These are phyloP conservation scores for Aechmea fasciata DNA, from an alignment of 176 grass and related monocot genomes.

Conservation along the genomic window DNA sequence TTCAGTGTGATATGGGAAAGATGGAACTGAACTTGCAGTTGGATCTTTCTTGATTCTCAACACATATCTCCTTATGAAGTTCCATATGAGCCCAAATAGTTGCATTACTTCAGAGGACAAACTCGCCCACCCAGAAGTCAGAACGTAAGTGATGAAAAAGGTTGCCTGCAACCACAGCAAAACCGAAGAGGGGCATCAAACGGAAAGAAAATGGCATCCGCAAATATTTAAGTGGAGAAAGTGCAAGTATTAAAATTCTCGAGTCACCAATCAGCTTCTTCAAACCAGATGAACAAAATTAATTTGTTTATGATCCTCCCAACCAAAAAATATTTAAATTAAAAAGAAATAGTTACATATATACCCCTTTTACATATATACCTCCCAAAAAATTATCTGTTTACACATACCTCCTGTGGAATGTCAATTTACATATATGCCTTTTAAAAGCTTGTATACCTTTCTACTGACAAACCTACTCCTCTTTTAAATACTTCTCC, in stretches of 20 bases:
- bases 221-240: not conserved
- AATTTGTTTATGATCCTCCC: too few species aligned
- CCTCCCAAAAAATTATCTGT: too few species aligned
- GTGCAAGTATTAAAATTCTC: not conserved
- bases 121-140: conserved; percentile 95
- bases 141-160: conserved; percentile 88
- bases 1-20: conserved; percentile 91
- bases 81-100: conserved; percentile 65
- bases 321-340: too few species aligned
- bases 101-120: conserved; percentile 86
- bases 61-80: conserved; percentile 64
- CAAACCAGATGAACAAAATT: too few species aligned
- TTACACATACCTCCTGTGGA: too few species aligned
- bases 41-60: conserved; percentile 45
- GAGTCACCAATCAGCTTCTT: too few species aligned
- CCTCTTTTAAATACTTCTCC: too few species aligned
- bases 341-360: too few species aligned
- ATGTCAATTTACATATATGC: too few species aligned
- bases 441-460: too few species aligned
- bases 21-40: conserved; percentile 19
- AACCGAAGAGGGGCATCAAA: not conserved
- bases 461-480: too few species aligned
- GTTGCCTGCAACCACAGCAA: conserved; percentile 63
- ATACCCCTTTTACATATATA: too few species aligned
- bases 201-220: not conserved